These are phyloP conservation scores for Austroboletus novae-zelandiae DNA, from an alignment of 1,284 basidiomycete species.

Conservation along the genomic window DNA sequence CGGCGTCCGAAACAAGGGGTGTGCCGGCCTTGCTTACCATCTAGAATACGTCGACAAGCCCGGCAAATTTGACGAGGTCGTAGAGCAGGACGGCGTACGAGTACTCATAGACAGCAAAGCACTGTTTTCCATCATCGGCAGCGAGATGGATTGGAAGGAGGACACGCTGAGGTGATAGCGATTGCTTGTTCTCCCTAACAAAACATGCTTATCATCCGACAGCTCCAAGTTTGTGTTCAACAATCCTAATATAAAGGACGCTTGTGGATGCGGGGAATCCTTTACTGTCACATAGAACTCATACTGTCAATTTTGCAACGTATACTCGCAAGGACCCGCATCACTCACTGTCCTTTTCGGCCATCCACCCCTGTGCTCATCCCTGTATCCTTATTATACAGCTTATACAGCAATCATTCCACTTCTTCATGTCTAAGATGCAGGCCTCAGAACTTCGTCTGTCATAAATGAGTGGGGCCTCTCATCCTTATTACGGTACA, in stretches of 20 bases:
- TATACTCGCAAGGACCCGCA: conserved; percentile 14
- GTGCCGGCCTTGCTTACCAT: conserved; percentile 96
- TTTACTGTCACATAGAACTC: conserved; percentile 56
- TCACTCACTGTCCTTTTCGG: not conserved
- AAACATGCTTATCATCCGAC: conserved; percentile 8
- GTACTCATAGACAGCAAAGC: conserved; percentile 98
- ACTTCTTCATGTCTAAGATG: not conserved
- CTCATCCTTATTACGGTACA: not conserved
- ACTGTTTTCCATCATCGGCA: conserved; percentile 97
- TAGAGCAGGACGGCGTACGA: conserved; percentile 90
- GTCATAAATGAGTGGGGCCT: conserved; percentile 13
- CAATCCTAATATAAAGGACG: conserved; percentile 88
- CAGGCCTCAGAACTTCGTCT: not conserved
- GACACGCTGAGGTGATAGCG: conserved; percentile 75
- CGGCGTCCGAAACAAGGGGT: conserved; percentile 97
- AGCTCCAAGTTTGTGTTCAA: conserved; percentile 93
- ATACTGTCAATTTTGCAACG: conserved; percentile 5
- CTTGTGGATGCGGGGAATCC: conserved; percentile 93
- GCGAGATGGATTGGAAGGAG: conserved; percentile 99
- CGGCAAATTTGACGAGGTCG: conserved; percentile 95
- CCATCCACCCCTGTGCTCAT: conserved; percentile 2
- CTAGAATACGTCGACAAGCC: conserved; percentile 94
- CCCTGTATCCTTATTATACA: conserved; percentile 32
- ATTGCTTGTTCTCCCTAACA: not conserved
- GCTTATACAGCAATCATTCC: conserved; percentile 8